Evolutionary conservation across 352 stramenopile species (phyloP).

Genomic region (Phytophthora kernoviae): DNA sequence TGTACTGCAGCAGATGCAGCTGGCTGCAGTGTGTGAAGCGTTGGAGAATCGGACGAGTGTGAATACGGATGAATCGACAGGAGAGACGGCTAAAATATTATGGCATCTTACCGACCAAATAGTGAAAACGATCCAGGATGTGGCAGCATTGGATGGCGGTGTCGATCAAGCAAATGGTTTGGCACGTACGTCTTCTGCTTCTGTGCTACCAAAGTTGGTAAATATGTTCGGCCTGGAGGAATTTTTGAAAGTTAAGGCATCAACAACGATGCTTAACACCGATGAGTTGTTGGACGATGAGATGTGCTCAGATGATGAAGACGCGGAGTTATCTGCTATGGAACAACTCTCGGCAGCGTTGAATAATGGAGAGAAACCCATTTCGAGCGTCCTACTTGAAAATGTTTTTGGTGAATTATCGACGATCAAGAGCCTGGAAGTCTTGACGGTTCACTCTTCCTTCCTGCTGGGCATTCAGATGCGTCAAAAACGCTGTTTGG

Average conservation of each 20-base stretch:
- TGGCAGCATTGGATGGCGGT: background rate
- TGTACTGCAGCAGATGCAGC: conserved; percentile 19
- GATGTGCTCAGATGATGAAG: background rate
- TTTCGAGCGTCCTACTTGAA: conserved; percentile 25
- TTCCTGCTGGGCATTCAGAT: conserved; percentile 41
- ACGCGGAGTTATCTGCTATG: conserved; percentile 15
- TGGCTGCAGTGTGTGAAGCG: conserved; percentile 1
- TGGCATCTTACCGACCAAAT: conserved; percentile 19
- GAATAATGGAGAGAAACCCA: background rate
- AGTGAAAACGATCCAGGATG: conserved; percentile 8
- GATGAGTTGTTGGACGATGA: background rate
- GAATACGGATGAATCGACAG: background rate
- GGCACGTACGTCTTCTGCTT: background rate
- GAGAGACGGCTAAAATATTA: conserved; percentile 1
- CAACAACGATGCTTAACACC: background rate
- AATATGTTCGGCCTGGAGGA: conserved; percentile 9
- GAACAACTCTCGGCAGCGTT: conserved; percentile 19
- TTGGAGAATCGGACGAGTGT: background rate
- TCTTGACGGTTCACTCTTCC: conserved; percentile 33
- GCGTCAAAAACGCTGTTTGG: conserved; percentile 10
- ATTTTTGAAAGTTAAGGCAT: conserved; percentile 13
- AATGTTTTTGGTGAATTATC: conserved; percentile 30
- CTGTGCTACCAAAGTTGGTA: background rate
- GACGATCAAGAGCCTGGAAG: conserved; percentile 4
- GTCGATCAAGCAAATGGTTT: background rate